Conservation (phyloP, 2,329 filamentous ascomycete genomes). For the Cadophora malorum region DNA sequence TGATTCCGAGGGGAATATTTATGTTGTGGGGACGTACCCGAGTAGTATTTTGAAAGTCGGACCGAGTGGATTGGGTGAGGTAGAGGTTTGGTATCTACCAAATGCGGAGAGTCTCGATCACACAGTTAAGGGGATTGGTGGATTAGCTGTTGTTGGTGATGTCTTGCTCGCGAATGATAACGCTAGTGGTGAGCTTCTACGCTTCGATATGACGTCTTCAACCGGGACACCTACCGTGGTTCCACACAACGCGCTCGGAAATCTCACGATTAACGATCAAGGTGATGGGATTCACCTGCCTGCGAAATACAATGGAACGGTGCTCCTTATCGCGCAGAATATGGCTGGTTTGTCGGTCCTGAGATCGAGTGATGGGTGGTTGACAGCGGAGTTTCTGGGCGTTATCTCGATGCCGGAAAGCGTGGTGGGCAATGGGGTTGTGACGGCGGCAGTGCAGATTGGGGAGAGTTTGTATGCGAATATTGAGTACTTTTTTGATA, state of each 20-base stretch:
- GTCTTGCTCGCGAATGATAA: slow-evolving; percentile 1
- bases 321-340: neutral
- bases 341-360: neutral
- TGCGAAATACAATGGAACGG: neutral
- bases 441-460: slow-evolving; percentile 3
- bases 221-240: neutral
- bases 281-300: slow-evolving; percentile 4
- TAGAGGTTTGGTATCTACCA: slow-evolving; percentile 15
- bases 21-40: slow-evolving; percentile 22
- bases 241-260: neutral
- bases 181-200: neutral
- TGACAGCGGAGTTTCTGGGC: slow-evolving; percentile 4
- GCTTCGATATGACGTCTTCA: neutral
- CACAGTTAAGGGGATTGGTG: neutral
- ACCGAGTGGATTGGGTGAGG: slow-evolving; percentile 1
- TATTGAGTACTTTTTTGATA: slow-evolving; percentile 12
- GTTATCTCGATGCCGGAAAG: neutral
- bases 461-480: neutral
- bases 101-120: neutral
- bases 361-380: neutral
- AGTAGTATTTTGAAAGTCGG: slow-evolving; percentile 24
- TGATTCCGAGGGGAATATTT: slow-evolving; percentile 21
- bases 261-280: neutral
- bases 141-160: neutral
- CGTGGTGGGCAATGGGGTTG: neutral